Conservation (phyloP, 1,139 yeast species). For the Pichia sp. region DNA sequence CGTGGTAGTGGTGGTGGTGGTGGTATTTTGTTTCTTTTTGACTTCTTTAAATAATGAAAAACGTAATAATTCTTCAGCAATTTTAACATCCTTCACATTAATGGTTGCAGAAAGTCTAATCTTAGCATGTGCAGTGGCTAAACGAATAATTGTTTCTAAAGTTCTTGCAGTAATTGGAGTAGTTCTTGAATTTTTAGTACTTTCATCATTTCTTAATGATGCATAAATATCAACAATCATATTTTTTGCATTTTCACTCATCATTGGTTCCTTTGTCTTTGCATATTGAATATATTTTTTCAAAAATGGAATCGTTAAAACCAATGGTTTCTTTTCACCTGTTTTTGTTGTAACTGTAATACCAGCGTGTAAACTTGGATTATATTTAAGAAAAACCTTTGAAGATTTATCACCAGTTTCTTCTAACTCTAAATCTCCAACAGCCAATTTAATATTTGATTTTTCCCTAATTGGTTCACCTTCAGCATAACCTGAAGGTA, state of each 20-base stretch:
- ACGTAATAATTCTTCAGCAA: slow-evolving; percentile 80
- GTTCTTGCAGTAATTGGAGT: slow-evolving; percentile 99
- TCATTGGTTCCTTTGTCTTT: slow-evolving; percentile 79
- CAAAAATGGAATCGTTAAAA: slow-evolving; percentile 77
- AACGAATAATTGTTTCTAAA: slow-evolving; percentile 89
- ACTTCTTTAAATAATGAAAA: slow-evolving; percentile 81
- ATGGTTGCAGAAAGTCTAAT: slow-evolving; percentile 75
- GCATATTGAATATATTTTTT: slow-evolving; percentile 94
- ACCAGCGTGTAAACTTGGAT: slow-evolving; percentile 79
- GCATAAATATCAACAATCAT: slow-evolving; percentile 78
- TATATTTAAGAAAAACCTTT: slow-evolving; percentile 43
- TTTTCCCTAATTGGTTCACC: slow-evolving; percentile 93
- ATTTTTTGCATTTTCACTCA: slow-evolving; percentile 73
- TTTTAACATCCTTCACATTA: slow-evolving; percentile 71
- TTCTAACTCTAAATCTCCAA: slow-evolving; percentile 47
- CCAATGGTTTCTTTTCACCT: slow-evolving; percentile 45
- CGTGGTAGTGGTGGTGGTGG: slow-evolving; percentile 7
- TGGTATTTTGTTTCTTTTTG: slow-evolving; percentile 33
- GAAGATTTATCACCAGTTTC: slow-evolving; percentile 13
- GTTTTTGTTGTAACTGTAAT: slow-evolving; percentile 33
- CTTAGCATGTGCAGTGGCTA: slow-evolving; percentile 96
- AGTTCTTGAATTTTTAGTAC: slow-evolving; percentile 72
- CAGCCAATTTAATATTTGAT: slow-evolving; percentile 63
- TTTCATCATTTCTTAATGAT: slow-evolving; percentile 74
- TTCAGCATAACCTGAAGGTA: slow-evolving; percentile 84